Base-by-base conservation (phyloP, 257 asterid genomes). In the Henckelia pumila region DNA sequence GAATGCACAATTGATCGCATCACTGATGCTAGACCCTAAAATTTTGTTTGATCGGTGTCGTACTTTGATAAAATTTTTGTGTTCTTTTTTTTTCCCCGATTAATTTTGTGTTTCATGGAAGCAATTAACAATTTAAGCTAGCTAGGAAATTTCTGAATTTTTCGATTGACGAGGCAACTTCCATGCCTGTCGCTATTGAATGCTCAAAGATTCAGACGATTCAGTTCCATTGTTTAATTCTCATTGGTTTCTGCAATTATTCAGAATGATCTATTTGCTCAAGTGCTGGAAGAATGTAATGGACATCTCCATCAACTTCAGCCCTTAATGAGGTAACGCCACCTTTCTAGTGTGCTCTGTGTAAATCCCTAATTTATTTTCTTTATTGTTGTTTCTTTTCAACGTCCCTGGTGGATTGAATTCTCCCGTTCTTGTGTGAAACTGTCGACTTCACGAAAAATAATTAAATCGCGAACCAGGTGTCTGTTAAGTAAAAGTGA, bases 211-310 rank as follows among this genome's bases (percentile, higher is more conserved):
- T 50, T 56, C 22, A 56, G 44, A 32, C 14, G 28, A 29, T 58
- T 67, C 62, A 49, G 49, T 74, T 70, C 64, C 8, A 23, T 72
- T 35, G 7, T 67, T 71, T 47, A 2, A 33, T 35, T 69, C 56
- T 49, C 37, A 57, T 40, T 19, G 19, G 26, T 73, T 69, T 77
- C 20, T 29, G 17, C 63, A 22, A 17, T 1, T 68, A 7, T 22
- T 11, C 83, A 94, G 99, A 84, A 82, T 62, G 92, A 88, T 66
- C 77, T 90, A 69, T 87, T 90, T 67, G 69, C 82, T 61, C 96
- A 93, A 85, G 96, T 86, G 76, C 76, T 88, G 62, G 95, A 85
- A 76, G 99, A 93, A 83, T 93, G 99, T 44, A 76, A 76, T 1
- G 85, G 82, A 5, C 96, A 90, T 81, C 80, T 84, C 61, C 81